Evolutionary conservation across 2,329 filamentous ascomycete genomes (phyloP).

Genomic region (Aspergillus alliaceus): DNA sequence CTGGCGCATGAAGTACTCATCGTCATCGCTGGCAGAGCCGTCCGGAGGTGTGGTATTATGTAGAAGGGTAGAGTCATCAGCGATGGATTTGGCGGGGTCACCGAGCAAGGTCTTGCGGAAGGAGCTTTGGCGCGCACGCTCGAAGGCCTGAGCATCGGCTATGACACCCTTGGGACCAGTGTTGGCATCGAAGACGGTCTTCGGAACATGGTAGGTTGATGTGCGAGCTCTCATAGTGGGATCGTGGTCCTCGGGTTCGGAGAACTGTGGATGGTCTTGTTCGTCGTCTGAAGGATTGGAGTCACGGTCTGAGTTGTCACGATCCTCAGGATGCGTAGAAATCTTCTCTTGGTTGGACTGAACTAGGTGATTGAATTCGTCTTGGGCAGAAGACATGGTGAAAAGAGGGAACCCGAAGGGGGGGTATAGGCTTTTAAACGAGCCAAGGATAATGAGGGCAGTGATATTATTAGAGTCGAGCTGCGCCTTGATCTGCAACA

Average conservation of each 20-base stretch:
- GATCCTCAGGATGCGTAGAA: conserved; percentile 46
- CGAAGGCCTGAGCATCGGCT: conserved; percentile 51
- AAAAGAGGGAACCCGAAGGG: conserved; percentile 15
- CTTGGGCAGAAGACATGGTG: conserved; percentile 46
- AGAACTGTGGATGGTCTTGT: conserved; percentile 31
- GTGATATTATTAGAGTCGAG: conserved; percentile 10
- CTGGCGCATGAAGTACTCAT: conserved; percentile 76
- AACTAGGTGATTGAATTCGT: conserved; percentile 48
- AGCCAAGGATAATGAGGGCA: conserved; percentile 13
- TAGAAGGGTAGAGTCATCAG: conserved; percentile 23
- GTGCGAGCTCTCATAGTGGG: conserved; percentile 37
- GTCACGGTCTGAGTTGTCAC: conserved; percentile 29
- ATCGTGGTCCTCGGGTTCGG: conserved; percentile 34
- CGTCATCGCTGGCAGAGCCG: conserved; percentile 52
- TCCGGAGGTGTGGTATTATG: conserved; percentile 24
- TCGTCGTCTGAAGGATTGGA: conserved; percentile 25
- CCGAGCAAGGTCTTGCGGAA: conserved; percentile 46
- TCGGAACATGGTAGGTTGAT: conserved; percentile 44
- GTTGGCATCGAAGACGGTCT: conserved; percentile 49
- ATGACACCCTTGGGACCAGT: conserved; percentile 54
- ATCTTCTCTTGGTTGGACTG: conserved; percentile 35
- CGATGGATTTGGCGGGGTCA: conserved; percentile 27
- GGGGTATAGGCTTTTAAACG: conserved; percentile 12
- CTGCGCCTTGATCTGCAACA: conserved; percentile 14
- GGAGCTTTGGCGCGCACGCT: conserved; percentile 48